Percentiles rank a stretch among this genome's conserved stretches.
phyloP scores from a whole-genome alignment of 257 asterid species.

The Capsicum rhomboideum region DNA sequence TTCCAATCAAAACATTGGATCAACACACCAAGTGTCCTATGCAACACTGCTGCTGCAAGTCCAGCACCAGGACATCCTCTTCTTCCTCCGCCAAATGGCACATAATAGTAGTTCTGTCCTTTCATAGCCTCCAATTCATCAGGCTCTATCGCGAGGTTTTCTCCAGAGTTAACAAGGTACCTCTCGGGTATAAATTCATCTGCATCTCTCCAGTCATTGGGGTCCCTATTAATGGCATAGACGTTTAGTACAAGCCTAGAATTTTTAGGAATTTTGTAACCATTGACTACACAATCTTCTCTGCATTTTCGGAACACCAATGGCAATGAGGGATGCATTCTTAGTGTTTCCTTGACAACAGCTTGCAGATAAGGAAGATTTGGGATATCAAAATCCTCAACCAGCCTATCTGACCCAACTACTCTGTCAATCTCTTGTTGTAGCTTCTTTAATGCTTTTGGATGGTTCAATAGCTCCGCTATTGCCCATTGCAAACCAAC shows the following conservation, averaged over 20 bases:
- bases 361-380: slow-evolving; percentile 19
- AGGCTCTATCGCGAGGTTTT: slow-evolving; percentile 3
- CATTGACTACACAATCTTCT: slow-evolving; percentile 15
- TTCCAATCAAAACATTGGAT: slow-evolving; percentile 28
- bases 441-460: slow-evolving; percentile 6
- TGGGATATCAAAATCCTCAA: slow-evolving; percentile 12
- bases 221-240: slow-evolving; percentile 16
- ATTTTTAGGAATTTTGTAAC: slow-evolving; percentile 8
- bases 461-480: slow-evolving; percentile 24
- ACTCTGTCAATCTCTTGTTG: slow-evolving; percentile 10
- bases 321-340: slow-evolving; percentile 15
- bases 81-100: slow-evolving; percentile 27
- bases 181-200: slow-evolving; percentile 15
- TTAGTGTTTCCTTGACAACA: slow-evolving; percentile 12
- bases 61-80: slow-evolving; percentile 23
- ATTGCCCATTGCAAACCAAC: slow-evolving; percentile 24
- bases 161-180: background rate
- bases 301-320: slow-evolving; percentile 15
- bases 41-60: slow-evolving; percentile 9
- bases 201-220: slow-evolving; percentile 9
- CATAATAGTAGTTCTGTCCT: slow-evolving; percentile 18
- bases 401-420: slow-evolving; percentile 12
- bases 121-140: slow-evolving; percentile 10
- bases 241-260: slow-evolving; percentile 12
- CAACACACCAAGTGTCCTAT: slow-evolving; percentile 10